A percentile compares a stretch with the other conserved stretches of the same genome.
phyloP scores from a whole-genome alignment of 345 rosid genomes.

The Sapria himalayana region DNA sequence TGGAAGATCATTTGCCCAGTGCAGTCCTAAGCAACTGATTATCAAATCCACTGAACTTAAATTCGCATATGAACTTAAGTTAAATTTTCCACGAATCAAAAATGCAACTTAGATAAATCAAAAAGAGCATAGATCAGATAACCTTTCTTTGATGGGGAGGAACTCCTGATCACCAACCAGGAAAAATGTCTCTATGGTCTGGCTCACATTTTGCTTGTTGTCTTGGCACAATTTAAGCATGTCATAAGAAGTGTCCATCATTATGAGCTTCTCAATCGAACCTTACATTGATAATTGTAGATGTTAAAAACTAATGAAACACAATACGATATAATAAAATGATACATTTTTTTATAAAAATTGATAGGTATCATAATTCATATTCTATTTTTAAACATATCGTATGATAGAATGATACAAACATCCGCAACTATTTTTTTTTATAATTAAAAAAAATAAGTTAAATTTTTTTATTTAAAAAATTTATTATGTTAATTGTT shows the following conservation, averaged over 20 bases:
- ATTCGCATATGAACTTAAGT: constrained; percentile 13
- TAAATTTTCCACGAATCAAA: no score
- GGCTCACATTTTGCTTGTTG: constrained; percentile 17
- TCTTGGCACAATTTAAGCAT: constrained; percentile 57
- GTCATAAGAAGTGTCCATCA: constrained; percentile 85
- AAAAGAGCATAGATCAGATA: neutral
- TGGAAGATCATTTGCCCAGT: constrained; percentile 98
- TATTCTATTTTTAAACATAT: no score
- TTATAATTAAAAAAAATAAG: no score
- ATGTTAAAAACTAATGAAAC: no score
- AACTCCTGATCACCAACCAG: constrained; percentile 87
- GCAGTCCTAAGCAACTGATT: constrained; percentile 83
- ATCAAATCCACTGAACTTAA: constrained; percentile 80
- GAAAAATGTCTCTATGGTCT: constrained; percentile 34
- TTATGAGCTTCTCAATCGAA: constrained; percentile 60
- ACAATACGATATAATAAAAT: no score
- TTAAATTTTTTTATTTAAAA: no score
- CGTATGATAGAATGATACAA: no score
- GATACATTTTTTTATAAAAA: neutral
- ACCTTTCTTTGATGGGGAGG: constrained; percentile 80
- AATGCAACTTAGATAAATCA: neutral
- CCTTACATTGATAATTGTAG: constrained; percentile 20
- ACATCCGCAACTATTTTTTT: no score
- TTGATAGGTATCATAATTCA: no score
- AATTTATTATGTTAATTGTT: no score